These are phyloP conservation scores for Rhodomyrtus psidioides DNA, from an alignment of 441 rosid species.

Conservation along the genomic window DNA sequence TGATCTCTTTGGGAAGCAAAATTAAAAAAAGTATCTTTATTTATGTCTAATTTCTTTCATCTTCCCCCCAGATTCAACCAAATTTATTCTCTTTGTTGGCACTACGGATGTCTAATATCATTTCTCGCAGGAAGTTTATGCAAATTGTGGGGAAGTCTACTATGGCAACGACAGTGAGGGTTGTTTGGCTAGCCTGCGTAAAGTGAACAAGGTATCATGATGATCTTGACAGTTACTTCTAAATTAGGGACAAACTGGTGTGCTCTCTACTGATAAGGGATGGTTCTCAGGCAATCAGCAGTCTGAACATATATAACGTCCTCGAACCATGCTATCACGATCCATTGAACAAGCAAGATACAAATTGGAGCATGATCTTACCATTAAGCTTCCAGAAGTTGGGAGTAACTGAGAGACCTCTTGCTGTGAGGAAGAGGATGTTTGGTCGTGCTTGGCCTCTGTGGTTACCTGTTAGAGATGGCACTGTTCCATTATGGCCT, in stretches of 20 bases:
- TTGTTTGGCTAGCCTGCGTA: slow-evolving; percentile 13
- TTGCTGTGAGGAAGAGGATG: slow-evolving; percentile 43
- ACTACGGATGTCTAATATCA: neutral
- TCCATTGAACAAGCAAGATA: slow-evolving; percentile 4
- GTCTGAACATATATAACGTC: slow-evolving; percentile 33
- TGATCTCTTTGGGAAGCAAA: neutral
- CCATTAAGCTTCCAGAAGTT: slow-evolving; percentile 38
- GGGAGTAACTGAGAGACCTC: slow-evolving; percentile 34
- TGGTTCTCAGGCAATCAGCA: slow-evolving; percentile 17
- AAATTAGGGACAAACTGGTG: neutral
- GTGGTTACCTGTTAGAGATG: slow-evolving; percentile 22
- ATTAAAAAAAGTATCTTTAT: neutral
- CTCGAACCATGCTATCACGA: slow-evolving; percentile 45
- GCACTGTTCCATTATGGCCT: slow-evolving; percentile 36
- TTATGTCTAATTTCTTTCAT: neutral
- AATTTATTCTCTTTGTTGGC: neutral
- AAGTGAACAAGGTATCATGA: slow-evolving; percentile 20
- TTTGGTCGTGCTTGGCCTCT: slow-evolving; percentile 68
- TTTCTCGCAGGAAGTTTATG: slow-evolving; percentile 26
- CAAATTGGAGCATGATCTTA: slow-evolving; percentile 14
- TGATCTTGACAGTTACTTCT: neutral
- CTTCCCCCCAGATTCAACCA: neutral
- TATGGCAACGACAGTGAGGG: neutral
- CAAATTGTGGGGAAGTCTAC: slow-evolving; percentile 24
- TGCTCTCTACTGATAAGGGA: neutral